Base-by-base conservation (phyloP, 2,329 filamentous ascomycete genomes). In the Raffaelea ambrosiae region DNA sequence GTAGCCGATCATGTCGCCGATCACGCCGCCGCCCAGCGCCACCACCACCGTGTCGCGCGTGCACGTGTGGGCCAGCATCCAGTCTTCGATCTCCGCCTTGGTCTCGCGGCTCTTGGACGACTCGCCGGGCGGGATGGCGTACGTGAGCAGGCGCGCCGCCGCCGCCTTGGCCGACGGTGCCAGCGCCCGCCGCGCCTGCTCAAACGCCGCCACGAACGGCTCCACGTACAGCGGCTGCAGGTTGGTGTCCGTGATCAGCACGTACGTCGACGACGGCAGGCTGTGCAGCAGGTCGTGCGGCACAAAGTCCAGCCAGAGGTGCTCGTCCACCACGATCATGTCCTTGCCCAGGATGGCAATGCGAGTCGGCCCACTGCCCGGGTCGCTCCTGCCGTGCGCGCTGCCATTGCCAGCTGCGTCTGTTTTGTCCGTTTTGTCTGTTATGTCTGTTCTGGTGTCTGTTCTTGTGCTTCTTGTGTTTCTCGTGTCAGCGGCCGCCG, bases 1-100 rank as follows among this genome's bases (percentile, higher is more conserved):
- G 63, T 95, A 98, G 46, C 93, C 93, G 54, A 95, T 90, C 85
- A 98, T 86, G 66, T 98, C 93, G 29, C 93, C 93, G 66, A 98
- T 96, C 52, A 98, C 93, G 49, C 93, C 93, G 54, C 93, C 93
- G 29, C 93, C 93, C 10, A 98, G 77, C 21, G 93, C 93, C 63
- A 98, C 87, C 50, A 98, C 83, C 54, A 98, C 87, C 0, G 89
- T 95, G 66, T 98, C 93, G 57, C 93, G 78, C 22, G 90, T 95
- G 70, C 93, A 98, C 83, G 84, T 83, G 59, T 95, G 81, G 56
- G 82, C 79, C 78, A 97, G 74, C 79, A 98, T 84, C 93, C 93
- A 98, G 66, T 98, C 93, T 66, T 98, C 93, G 46, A 98, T 90
- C 58, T 91, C 86, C 41, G 86, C 90, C 68, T 97, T 97, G 46